These are phyloP conservation scores for Mucor piriformis DNA, from an alignment of 371 early-diverging fungal genomes.

Conservation along the genomic window DNA sequence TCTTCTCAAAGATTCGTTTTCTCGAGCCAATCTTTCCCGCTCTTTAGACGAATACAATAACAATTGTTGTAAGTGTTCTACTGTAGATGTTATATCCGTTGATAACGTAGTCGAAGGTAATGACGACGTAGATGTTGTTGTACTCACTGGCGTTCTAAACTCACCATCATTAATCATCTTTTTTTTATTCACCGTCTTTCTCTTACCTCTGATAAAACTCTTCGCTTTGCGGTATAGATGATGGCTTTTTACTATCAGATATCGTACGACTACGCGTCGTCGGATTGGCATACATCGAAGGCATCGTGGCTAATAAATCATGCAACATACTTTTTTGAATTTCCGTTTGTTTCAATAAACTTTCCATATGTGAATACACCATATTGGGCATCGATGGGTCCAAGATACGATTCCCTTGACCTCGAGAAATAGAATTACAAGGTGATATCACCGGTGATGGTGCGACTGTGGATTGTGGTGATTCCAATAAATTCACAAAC, in stretches of 20 bases:
- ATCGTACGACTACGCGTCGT: slow-evolving; percentile 20
- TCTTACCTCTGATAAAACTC: slow-evolving; percentile 19
- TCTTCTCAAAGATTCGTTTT: slow-evolving; percentile 25
- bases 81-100: slow-evolving; percentile 18
- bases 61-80: slow-evolving; percentile 30
- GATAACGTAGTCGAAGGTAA: slow-evolving; percentile 2
- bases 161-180: no score
- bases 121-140: background rate
- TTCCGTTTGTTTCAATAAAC: slow-evolving; percentile 28
- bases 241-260: slow-evolving; percentile 27
- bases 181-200: no score
- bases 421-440: slow-evolving; percentile 36
- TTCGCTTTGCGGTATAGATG: slow-evolving; percentile 6
- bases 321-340: slow-evolving; percentile 29
- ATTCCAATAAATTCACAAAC: slow-evolving; percentile 5
- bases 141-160: slow-evolving; percentile 9
- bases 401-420: slow-evolving; percentile 29
- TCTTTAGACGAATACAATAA: slow-evolving; percentile 23
- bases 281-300: slow-evolving; percentile 1
- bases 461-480: slow-evolving; percentile 17
- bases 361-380: slow-evolving; percentile 28
- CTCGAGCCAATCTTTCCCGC: slow-evolving; percentile 22
- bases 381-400: slow-evolving; percentile 22
- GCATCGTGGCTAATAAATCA: slow-evolving; percentile 22
- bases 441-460: slow-evolving; percentile 34